Percentiles rank a stretch among this genome's conserved stretches.
These are phyloP conservation scores for Cladosporium sp. DNA, from an alignment of 2,329 filamentous ascomycete species.

Conservation along the genomic window DNA sequence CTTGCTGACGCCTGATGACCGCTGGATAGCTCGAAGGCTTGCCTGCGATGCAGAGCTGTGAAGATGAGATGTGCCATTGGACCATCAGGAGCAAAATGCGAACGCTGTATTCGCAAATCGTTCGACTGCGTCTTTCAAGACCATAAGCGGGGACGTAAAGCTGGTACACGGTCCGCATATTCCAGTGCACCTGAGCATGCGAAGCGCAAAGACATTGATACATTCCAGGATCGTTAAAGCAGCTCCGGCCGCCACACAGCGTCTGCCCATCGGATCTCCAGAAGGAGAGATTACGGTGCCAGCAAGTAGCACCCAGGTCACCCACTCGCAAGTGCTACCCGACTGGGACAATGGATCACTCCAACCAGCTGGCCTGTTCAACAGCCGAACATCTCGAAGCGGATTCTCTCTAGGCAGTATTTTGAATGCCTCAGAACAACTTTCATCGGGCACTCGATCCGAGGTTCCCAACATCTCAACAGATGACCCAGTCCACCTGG, in stretches of 20 bases:
- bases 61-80: conserved; percentile 37
- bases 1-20: too few relatives aligned
- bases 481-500: neutral
- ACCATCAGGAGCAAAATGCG: conserved; percentile 23
- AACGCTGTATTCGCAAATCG: conserved; percentile 36
- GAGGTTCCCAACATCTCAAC: neutral
- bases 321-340: too few relatives aligned
- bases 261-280: too few relatives aligned
- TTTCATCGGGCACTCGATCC: neutral
- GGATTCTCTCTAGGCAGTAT: neutral
- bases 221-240: too few relatives aligned
- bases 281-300: too few relatives aligned
- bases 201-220: too few relatives aligned
- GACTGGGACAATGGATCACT: neutral
- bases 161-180: conserved; percentile 30
- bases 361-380: neutral
- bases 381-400: neutral
- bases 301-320: too few relatives aligned
- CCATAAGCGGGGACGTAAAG: conserved; percentile 39
- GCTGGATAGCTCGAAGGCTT: conserved; percentile 22
- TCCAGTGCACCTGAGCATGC: too few relatives aligned
- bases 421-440: neutral
- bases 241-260: too few relatives aligned
- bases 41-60: conserved; percentile 36
- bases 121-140: conserved; percentile 37